A percentile compares a stretch with the other conserved stretches of the same genome.
Evolutionary conservation across 768 basidiomycete genomes (phyloP).

Genomic region (Kwoniella bestiolae): DNA sequence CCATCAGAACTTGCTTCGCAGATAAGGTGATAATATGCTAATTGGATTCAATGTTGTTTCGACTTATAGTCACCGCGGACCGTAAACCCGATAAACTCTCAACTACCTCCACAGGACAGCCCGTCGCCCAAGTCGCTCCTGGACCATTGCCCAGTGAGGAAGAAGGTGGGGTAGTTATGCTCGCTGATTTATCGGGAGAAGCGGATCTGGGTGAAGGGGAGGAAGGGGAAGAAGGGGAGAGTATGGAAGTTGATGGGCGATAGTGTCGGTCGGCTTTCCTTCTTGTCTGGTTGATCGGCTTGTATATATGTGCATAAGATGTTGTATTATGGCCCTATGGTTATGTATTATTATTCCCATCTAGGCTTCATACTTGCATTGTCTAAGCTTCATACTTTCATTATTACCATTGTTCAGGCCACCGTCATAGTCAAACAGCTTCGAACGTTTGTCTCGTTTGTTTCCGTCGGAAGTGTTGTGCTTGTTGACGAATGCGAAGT

Average conservation of each 20-base stretch:
- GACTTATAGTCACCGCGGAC: constrained; percentile 45
- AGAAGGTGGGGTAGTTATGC: constrained; percentile 17
- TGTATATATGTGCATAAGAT: background rate
- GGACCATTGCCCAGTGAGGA: constrained; percentile 38
- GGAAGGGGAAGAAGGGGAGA: constrained; percentile 19
- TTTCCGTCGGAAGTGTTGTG: constrained; percentile 5
- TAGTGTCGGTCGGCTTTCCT: background rate
- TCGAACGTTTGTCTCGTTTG: background rate
- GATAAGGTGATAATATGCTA: too few relatives aligned
- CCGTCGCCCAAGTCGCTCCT: constrained; percentile 42
- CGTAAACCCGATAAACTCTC: constrained; percentile 46
- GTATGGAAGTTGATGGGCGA: constrained; percentile 27
- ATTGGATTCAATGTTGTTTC: background rate
- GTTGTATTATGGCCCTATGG: background rate
- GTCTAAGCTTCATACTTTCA: background rate
- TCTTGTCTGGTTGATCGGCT: background rate
- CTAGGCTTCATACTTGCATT: background rate
- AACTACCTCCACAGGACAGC: constrained; percentile 41
- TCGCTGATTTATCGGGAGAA: constrained; percentile 24
- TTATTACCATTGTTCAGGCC: too few relatives aligned
- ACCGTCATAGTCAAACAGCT: too few relatives aligned
- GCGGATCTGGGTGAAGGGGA: constrained; percentile 14
- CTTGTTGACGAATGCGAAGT: background rate
- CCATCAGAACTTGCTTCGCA: background rate
- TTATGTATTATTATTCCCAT: background rate